Conservation (phyloP, 1,284 basidiomycete species). For the Marasmius sp. region DNA sequence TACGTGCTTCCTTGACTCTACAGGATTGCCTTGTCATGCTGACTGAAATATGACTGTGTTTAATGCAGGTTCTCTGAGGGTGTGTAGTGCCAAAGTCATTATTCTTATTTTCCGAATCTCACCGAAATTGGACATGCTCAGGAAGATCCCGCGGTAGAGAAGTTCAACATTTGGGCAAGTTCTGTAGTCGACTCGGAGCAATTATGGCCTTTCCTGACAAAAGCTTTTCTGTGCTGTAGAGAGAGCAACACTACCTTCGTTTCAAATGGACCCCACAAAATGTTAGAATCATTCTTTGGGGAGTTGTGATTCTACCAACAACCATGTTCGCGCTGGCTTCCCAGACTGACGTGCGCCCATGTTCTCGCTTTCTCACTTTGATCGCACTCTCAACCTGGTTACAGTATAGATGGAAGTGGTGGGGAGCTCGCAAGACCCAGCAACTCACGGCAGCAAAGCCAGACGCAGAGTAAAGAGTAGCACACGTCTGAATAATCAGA, state of each 20-base stretch:
- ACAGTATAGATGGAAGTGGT: conserved; percentile 50
- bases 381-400: neutral
- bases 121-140: neutral
- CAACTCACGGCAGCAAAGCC: conserved; percentile 26
- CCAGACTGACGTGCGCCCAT: conserved; percentile 35
- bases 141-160: conserved; percentile 9
- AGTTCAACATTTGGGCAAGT: conserved; percentile 12
- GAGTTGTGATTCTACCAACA: conserved; percentile 47
- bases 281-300: conserved; percentile 50
- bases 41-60: neutral
- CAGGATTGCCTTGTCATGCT: neutral
- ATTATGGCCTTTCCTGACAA: conserved; percentile 48
- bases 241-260: conserved; percentile 77
- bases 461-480: conserved; percentile 20
- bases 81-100: neutral
- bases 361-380: neutral
- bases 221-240: conserved; percentile 40
- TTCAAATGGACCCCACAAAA: conserved; percentile 76
- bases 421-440: conserved; percentile 45
- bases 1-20: conserved; percentile 26
- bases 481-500: neutral
- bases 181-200: conserved; percentile 74
- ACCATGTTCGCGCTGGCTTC: conserved; percentile 38
- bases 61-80: neutral
- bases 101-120: neutral